A percentile compares a stretch with the other conserved stretches of the same genome.
These are phyloP conservation scores for Penicillium paradoxum DNA, from an alignment of 495 filamentous ascomycete species.

Conservation along the genomic window DNA sequence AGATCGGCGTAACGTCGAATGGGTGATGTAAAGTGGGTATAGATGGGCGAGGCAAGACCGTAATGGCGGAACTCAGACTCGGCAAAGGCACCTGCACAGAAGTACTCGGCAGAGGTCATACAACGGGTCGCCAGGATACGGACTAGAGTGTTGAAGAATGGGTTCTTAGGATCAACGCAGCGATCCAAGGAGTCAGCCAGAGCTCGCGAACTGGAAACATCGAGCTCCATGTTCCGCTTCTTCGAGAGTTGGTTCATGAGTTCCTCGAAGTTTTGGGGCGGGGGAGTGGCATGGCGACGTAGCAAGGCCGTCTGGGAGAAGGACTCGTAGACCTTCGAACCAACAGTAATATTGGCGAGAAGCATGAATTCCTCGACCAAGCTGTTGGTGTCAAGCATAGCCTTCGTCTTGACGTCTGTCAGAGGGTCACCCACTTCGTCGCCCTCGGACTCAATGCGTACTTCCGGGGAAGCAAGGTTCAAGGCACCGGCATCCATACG, in stretches of 20 bases:
- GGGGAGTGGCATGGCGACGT: constrained; percentile 84
- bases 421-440: constrained; percentile 96
- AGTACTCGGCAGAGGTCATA: constrained; percentile 99
- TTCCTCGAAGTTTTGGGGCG: constrained; percentile 93
- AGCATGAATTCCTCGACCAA: constrained; percentile 99
- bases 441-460: constrained; percentile 86
- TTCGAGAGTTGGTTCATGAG: constrained; percentile 82
- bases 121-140: constrained; percentile 96
- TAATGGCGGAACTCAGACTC: constrained; percentile 96
- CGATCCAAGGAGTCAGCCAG: constrained; percentile 84
- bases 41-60: constrained; percentile 90
- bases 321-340: constrained; percentile 74
- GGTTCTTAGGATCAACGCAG: constrained; percentile 75
- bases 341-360: constrained; percentile 93
- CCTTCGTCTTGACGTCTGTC: constrained; percentile 86
- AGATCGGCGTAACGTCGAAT: constrained; percentile 96
- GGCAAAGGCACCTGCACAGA: constrained; percentile 85
- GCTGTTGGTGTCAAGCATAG: constrained; percentile 91
- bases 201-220: constrained; percentile 78
- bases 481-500: constrained; percentile 93
- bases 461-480: constrained; percentile 92
- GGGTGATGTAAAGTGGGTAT: constrained; percentile 97
- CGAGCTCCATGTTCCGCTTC: constrained; percentile 72
- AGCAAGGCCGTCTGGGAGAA: constrained; percentile 95
- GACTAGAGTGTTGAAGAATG: constrained; percentile 97